Base-by-base conservation (phyloP, 208 protist genomes). In the Crithidia thermophila region DNA sequence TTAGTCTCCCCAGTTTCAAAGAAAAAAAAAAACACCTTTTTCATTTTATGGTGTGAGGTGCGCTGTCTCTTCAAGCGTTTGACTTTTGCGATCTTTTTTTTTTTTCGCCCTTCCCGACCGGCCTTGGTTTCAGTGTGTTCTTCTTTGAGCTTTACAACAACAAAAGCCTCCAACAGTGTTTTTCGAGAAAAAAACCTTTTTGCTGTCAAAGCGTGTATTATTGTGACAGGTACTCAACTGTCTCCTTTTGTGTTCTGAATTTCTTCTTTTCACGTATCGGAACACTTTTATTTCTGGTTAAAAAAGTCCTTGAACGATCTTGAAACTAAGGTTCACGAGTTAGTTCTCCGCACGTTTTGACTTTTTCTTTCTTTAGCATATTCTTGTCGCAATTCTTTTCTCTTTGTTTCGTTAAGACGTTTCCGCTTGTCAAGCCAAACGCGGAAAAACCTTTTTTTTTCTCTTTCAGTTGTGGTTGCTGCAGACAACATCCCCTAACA, bases 391-490 rank as follows among this genome's bases (percentile, higher is more conserved):
- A 42, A 10, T 59, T 9, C 31, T 7, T 28, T 18, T 42, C 28
- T 18, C 3, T 47, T 36, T 67, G 11, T 70, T 13, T 27, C 25
- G 25, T 60, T 25, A 47, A n/a, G n/a, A n/a, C n/a, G n/a, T n/a
- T n/a, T n/a, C n/a, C n/a, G n/a, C n/a, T n/a, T n/a, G n/a, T n/a
- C n/a, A n/a, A n/a, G n/a, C n/a, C n/a, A n/a, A n/a, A n/a, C n/a
- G n/a, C n/a, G n/a, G n/a, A n/a, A n/a, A n/a, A n/a, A 18, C 50
- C 40, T 69, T 59, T 57, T 68, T 76, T 46, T 57, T 68, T 42
- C 18, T 42, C 20, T 50, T n/a, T n/a, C n/a, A n/a, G n/a, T n/a
- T n/a, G n/a, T n/a, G n/a, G n/a, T n/a, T n/a, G n/a, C n/a, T n/a
- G n/a, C n/a, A n/a, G n/a, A n/a, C n/a, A n/a, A 43, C 39, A 43